phyloP scores from a whole-genome alignment of 148 eudicot genomes.

The Heliamphora exappendiculata region DNA sequence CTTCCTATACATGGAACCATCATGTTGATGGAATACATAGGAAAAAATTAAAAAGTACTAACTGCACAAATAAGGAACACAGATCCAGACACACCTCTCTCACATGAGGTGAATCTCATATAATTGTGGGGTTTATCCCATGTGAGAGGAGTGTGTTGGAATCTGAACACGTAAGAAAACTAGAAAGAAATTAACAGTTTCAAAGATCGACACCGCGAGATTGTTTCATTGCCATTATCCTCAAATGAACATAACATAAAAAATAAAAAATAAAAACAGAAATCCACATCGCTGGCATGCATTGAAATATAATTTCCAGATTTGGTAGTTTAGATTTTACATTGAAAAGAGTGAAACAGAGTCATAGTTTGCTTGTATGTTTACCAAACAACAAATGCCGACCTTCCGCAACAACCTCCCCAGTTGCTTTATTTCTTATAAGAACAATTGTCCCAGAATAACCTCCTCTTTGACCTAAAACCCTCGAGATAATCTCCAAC shows the following conservation, averaged over 20 bases:
- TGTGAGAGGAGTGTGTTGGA: no score
- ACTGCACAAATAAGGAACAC: no score
- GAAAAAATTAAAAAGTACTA: no score
- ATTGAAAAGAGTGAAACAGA: neutral
- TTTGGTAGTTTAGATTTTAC: neutral
- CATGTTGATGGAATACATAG: no score
- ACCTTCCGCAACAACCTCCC: conserved; percentile 74
- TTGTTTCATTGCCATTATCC: neutral
- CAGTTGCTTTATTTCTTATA: conserved; percentile 57
- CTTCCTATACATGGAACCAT: no score
- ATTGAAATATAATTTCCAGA: neutral
- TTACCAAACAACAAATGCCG: conserved; percentile 71
- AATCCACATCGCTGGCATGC: neutral
- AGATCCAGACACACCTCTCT: no score
- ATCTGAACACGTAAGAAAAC: no score
- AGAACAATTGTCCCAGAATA: conserved; percentile 52
- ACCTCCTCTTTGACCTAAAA: conserved; percentile 55
- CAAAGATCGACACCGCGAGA: neutral
- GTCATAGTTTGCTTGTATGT: conserved; percentile 40
- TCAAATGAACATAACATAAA: neutral
- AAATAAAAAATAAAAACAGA: neutral
- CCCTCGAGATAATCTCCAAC: conserved; percentile 56
- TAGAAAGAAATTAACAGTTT: neutral
- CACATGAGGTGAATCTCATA: no score
- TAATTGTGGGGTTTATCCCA: no score